Conservation (phyloP, 1,284 basidiomycete genomes). For the Abortiporus biennis region DNA sequence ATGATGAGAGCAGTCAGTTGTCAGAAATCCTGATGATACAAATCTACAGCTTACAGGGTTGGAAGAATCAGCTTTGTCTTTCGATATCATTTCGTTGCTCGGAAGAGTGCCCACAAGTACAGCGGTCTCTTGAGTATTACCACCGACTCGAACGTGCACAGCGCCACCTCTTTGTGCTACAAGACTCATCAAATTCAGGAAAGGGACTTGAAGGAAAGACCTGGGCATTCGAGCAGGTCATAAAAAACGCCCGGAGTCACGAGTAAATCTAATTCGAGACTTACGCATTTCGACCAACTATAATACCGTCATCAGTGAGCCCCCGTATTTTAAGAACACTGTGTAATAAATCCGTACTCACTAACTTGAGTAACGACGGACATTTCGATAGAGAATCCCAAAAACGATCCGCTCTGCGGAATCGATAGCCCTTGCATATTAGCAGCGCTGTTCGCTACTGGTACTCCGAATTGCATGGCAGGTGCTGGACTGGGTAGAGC, state of each 20-base stretch:
- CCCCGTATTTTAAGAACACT: too few species aligned
- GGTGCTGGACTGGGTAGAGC: constrained; percentile 14
- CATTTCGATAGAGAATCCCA: constrained; percentile 72
- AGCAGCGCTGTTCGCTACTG: constrained; percentile 12
- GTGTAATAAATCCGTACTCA: constrained; percentile 40
- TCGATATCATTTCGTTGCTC: constrained; percentile 42
- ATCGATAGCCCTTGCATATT: constrained; percentile 37
- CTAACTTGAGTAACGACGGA: constrained; percentile 60
- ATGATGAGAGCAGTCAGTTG: not conserved
- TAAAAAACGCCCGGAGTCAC: too few species aligned
- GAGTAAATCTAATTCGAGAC: too few species aligned
- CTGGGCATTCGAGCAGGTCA: constrained; percentile 24
- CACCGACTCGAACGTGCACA: constrained; percentile 59
- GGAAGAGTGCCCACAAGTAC: constrained; percentile 38
- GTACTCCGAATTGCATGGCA: constrained; percentile 13
- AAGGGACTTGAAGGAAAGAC: constrained; percentile 47
- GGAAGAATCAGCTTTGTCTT: constrained; percentile 32
- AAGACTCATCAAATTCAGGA: constrained; percentile 68
- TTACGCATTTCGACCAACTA: too few species aligned
- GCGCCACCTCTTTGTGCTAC: constrained; percentile 50
- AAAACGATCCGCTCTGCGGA: constrained; percentile 51
- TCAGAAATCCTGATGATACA: not conserved
- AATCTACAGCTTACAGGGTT: constrained; percentile 34
- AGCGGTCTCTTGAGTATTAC: constrained; percentile 70
- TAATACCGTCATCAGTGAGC: too few species aligned